These are phyloP conservation scores for Colletotrichum lini DNA, from an alignment of 2,329 filamentous ascomycete genomes.

Conservation along the genomic window DNA sequence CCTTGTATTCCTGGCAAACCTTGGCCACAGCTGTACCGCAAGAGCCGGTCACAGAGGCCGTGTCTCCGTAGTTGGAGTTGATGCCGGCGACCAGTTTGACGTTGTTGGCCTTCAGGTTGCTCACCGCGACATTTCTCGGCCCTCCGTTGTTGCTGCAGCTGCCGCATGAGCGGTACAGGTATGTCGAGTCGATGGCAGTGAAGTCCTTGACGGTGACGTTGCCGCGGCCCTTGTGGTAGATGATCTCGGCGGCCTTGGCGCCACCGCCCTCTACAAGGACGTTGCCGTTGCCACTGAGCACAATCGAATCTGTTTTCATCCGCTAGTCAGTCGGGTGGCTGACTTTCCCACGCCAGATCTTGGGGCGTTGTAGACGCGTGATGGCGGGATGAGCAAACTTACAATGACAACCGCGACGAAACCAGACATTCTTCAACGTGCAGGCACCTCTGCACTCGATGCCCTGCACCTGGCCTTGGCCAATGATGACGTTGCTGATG, in stretches of 20 bases:
- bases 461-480: slow-evolving; percentile 64
- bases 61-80: slow-evolving; percentile 56
- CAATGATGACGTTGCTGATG: slow-evolving; percentile 68
- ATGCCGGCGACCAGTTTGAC: slow-evolving; percentile 57
- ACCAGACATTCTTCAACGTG: slow-evolving; percentile 56
- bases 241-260: slow-evolving; percentile 51
- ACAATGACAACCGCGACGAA: slow-evolving; percentile 56
- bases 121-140: slow-evolving; percentile 39
- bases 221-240: slow-evolving; percentile 54
- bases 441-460: slow-evolving; percentile 66
- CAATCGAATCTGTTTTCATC: slow-evolving; percentile 21
- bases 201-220: slow-evolving; percentile 51
- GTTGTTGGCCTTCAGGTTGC: slow-evolving; percentile 39
- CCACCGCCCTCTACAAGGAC: slow-evolving; percentile 50
- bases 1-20: slow-evolving; percentile 44
- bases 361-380: rapidly evolving
- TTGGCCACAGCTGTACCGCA: slow-evolving; percentile 40
- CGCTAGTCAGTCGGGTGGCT: no score
- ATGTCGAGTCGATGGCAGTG: slow-evolving; percentile 57
- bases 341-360: no score
- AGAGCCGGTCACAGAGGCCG: slow-evolving; percentile 43
- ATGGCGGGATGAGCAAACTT: neutral
- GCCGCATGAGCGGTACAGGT: slow-evolving; percentile 60
- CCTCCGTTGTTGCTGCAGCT: slow-evolving; percentile 54
- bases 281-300: slow-evolving; percentile 32